Percentiles rank a stretch among this genome's conserved stretches.
phyloP scores from a whole-genome alignment of 2,329 filamentous ascomycete species.

The Fusarium abutilonis region DNA sequence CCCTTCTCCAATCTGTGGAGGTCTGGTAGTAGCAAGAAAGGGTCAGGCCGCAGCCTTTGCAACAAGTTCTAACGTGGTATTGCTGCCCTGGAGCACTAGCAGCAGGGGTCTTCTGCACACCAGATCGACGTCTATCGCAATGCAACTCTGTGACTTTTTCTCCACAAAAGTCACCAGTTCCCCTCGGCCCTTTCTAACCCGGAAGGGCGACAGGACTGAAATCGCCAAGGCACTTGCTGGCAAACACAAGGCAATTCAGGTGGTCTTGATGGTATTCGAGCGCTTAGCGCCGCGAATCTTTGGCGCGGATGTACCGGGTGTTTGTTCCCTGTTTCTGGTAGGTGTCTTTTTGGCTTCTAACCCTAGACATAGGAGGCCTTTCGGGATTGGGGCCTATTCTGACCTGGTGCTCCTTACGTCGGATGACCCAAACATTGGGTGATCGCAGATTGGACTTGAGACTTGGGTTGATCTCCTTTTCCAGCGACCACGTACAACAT shows the following conservation, averaged over 20 bases:
- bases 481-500: slow-evolving; percentile 1
- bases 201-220: slow-evolving; percentile 1
- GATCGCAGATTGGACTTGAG: neutral
- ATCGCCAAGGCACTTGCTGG: slow-evolving; percentile 17
- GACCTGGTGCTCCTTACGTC: slow-evolving; percentile 19
- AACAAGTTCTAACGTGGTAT: slow-evolving; percentile 28
- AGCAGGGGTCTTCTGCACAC: slow-evolving; percentile 20
- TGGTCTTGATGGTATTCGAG: slow-evolving; percentile 8
- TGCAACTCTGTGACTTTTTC: slow-evolving; percentile 3
- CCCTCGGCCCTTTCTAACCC: slow-evolving; percentile 2
- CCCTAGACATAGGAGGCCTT: slow-evolving; percentile 21
- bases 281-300: slow-evolving; percentile 30
- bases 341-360: slow-evolving; percentile 15
- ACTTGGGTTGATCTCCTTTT: slow-evolving; percentile 1
- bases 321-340: slow-evolving; percentile 24
- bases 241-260: slow-evolving; percentile 8
- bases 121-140: slow-evolving; percentile 31
- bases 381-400: slow-evolving; percentile 32
- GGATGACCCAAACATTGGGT: slow-evolving; percentile 21
- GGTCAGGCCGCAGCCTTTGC: slow-evolving; percentile 29
- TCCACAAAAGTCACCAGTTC: slow-evolving; percentile 1
- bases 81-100: slow-evolving; percentile 15
- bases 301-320: slow-evolving; percentile 27
- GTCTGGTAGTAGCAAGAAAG: slow-evolving; percentile 13
- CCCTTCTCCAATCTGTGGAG: slow-evolving; percentile 17